Conservation (phyloP, 208 protist species). For the Tritrichomonas musculus region DNA sequence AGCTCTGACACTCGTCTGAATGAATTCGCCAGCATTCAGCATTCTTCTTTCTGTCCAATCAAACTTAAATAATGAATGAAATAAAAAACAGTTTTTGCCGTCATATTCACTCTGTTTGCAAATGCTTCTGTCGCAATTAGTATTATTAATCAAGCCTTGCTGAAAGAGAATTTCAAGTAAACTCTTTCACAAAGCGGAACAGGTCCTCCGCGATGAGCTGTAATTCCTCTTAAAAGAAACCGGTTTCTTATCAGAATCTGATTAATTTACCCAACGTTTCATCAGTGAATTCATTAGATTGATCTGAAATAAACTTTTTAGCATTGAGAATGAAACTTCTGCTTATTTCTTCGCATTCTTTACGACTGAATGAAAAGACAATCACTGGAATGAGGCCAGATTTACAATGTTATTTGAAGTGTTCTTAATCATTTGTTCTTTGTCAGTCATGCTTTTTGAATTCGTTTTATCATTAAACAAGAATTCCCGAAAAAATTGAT, state of each 20-base stretch:
- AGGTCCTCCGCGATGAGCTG: slow-evolving; percentile 86
- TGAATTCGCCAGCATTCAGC: slow-evolving; percentile 15
- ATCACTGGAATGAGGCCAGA: neutral
- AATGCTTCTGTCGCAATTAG: slow-evolving; percentile 42
- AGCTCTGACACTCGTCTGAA: slow-evolving; percentile 39
- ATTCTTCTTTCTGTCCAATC: neutral
- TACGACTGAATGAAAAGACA: slow-evolving; percentile 27
- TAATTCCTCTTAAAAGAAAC: slow-evolving; percentile 91
- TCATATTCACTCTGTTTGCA: slow-evolving; percentile 41
- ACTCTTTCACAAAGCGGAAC: slow-evolving; percentile 40
- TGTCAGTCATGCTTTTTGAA: too few relatives aligned
- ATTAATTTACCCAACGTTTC: neutral
- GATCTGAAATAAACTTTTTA: neutral
- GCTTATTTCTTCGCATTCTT: neutral
- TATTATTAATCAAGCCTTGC: slow-evolving; percentile 29
- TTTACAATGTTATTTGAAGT: too few relatives aligned
- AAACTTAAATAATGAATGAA: slow-evolving; percentile 33
- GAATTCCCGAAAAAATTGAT: too few relatives aligned
- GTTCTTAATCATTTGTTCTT: too few relatives aligned
- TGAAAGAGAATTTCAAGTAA: slow-evolving; percentile 39
- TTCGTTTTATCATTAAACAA: too few relatives aligned
- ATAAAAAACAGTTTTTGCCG: slow-evolving; percentile 25
- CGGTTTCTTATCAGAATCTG: slow-evolving; percentile 25
- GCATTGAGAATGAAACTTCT: neutral
- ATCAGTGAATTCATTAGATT: neutral